Percentiles rank a stretch among this genome's conserved stretches.
Conservation (phyloP, 352 stramenopile genomes). For the Phytophthora megakarya region DNA sequence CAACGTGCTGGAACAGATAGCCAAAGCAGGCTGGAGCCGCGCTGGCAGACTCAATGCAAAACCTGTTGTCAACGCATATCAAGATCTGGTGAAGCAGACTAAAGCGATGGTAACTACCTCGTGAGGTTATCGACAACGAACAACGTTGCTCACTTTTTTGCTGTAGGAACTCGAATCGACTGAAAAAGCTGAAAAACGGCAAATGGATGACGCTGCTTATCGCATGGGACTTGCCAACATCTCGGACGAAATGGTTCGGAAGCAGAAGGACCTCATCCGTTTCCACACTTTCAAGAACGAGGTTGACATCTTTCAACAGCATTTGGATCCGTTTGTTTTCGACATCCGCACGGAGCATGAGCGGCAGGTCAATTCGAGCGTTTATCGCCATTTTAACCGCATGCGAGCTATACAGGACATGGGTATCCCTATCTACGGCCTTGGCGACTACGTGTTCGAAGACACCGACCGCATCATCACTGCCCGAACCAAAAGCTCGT, state of each 20-base stretch:
- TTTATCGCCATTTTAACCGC: conserved; percentile 72
- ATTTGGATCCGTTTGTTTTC: conserved; percentile 70
- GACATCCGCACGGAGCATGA: conserved; percentile 57
- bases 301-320: conserved; percentile 81
- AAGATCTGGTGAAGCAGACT: conserved; percentile 54
- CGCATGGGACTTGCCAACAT: conserved; percentile 66
- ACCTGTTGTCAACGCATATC: conserved; percentile 53
- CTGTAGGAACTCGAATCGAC: conserved; percentile 35
- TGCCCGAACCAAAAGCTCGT: conserved; percentile 44
- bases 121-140: too few species aligned
- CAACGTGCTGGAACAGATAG: conserved; percentile 15
- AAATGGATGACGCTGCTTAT: conserved; percentile 49
- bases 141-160: too few species aligned
- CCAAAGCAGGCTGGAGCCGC: conserved; percentile 21
- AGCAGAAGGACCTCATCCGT: conserved; percentile 61
- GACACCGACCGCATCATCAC: conserved; percentile 59
- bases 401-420: conserved; percentile 74
- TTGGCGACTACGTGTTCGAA: conserved; percentile 53
- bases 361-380: conserved; percentile 64
- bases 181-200: conserved; percentile 36
- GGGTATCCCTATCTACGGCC: conserved; percentile 79
- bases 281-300: conserved; percentile 80
- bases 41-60: conserved; percentile 38
- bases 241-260: conserved; percentile 50
- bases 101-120: conserved; percentile 59